Base-by-base conservation (phyloP, 768 basidiomycete species). In the Gautieria morchelliformis region DNA sequence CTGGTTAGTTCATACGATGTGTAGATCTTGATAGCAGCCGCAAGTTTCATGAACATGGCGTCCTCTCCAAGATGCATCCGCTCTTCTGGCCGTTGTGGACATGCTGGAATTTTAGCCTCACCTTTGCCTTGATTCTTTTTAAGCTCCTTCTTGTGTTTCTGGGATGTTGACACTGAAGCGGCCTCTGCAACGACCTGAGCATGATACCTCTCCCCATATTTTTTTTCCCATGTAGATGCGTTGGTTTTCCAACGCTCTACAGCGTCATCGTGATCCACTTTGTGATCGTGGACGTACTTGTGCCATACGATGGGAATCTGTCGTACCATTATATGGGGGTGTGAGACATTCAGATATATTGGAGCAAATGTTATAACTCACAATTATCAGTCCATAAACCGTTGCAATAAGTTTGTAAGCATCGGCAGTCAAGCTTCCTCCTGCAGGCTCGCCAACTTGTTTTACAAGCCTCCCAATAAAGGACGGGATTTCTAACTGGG, bases 401-500 rank as follows among this genome's bases (percentile, higher is more conserved):
- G 22, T n/a, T 14, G 4, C 40, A 20, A 53, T 4, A 27, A 9
- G 17, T 24, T 24, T 35, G 15, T 42, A 53, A 11, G 24, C 30
- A 53, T 53, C 52, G 5, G 52, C 30, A n/a, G 6, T 19, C 37
- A 53, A 19, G 15, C 2, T n/a, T 17, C 52, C 52, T 5, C 52
- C 52, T 37, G 52, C 52, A 5, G 33, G 33, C 37, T 53, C 52
- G 6, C 52, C 52, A 10, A 53, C 52, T n/a, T 24, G 30, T 14
- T 42, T 40, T 2, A 37, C 19, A 9, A 22, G 52, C 9, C 40
- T 32, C 8, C 35, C 52, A 27, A 27, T 27, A 27, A 27, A 27
- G n/a, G 52, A 15, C 4, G 52, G 52, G 9, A 42, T 42, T 30
- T 53, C 52, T 42, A 53, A 53, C 52, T 53, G 51, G 27, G 2